phyloP scores from a whole-genome alignment of 106 monocot genomes.

The Acorus gramineus region DNA sequence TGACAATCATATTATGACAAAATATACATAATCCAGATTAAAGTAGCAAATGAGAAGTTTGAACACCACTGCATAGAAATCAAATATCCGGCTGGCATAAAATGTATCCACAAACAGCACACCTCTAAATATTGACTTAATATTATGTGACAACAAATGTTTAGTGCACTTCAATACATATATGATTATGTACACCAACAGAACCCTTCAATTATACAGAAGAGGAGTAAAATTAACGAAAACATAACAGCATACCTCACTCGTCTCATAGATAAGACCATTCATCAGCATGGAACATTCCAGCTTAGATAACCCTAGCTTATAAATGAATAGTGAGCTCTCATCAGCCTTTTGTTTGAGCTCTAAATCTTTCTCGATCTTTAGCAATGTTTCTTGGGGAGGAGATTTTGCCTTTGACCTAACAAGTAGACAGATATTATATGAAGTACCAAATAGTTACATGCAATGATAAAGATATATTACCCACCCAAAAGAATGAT shows the following conservation, averaged over 20 bases:
- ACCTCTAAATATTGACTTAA: too few species aligned
- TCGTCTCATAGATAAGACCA: constrained; percentile 74
- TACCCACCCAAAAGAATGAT: too few species aligned
- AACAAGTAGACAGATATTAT: not conserved
- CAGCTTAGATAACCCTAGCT: constrained; percentile 75
- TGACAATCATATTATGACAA: constrained; percentile 1
- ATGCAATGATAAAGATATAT: too few species aligned
- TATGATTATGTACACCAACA: too few species aligned
- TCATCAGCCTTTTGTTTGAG: constrained; percentile 49
- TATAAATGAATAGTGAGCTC: constrained; percentile 73
- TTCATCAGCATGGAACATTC: constrained; percentile 81
- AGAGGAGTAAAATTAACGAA: not conserved
- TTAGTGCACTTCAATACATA: too few species aligned
- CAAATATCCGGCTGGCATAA: not conserved
- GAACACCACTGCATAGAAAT: not conserved
- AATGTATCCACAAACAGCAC: not conserved
- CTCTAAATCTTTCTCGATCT: constrained; percentile 48
- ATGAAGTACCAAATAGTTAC: too few species aligned
- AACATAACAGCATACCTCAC: constrained; percentile 36
- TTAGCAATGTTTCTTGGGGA: constrained; percentile 77
- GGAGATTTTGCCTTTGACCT: constrained; percentile 76
- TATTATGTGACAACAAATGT: too few species aligned
- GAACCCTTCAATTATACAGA: not conserved
- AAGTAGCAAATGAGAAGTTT: too few species aligned
- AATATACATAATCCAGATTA: too few species aligned